A percentile compares a stretch with the other conserved stretches of the same genome.
These are phyloP conservation scores for Colletotrichum cordylinicola DNA, from an alignment of 2,329 filamentous ascomycete species.

Conservation along the genomic window DNA sequence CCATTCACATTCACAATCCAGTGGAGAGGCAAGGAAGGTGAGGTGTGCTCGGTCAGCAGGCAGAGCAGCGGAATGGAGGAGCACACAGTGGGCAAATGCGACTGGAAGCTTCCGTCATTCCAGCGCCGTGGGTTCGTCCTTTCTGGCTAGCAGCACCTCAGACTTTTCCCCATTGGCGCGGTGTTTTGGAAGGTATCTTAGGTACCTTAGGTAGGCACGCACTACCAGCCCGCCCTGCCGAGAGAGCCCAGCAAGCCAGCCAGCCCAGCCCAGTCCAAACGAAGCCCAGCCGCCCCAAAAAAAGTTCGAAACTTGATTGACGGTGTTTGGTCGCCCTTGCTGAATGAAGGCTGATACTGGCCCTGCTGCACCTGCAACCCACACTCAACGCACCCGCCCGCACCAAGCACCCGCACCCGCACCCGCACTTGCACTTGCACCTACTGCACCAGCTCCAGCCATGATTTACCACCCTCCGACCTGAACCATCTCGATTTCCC, in stretches of 20 bases:
- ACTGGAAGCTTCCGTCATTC: slow-evolving; percentile 22
- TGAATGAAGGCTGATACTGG: neutral
- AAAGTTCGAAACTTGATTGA: neutral
- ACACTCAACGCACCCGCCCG: neutral
- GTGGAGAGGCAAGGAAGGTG: neutral
- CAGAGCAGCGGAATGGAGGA: neutral
- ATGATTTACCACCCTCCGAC: neutral
- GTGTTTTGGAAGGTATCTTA: neutral
- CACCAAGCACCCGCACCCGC: neutral
- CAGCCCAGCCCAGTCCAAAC: neutral
- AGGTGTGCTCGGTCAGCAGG: slow-evolving; percentile 19
- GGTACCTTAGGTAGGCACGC: neutral
- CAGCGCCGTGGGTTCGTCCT: neutral
- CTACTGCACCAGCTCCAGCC: neutral
- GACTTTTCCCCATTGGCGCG: neutral
- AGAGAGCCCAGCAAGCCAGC: neutral
- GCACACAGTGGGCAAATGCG: neutral
- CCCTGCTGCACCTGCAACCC: neutral
- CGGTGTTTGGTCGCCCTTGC: neutral
- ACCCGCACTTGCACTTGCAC: neutral
- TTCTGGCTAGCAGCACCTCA: neutral
- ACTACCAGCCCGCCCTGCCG: neutral
- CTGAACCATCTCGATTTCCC: neutral
- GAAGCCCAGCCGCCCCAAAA: neutral
- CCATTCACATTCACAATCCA: neutral